Conservation (phyloP, 352 stramenopile species). For the Phytopythium chamaehyphon region DNA sequence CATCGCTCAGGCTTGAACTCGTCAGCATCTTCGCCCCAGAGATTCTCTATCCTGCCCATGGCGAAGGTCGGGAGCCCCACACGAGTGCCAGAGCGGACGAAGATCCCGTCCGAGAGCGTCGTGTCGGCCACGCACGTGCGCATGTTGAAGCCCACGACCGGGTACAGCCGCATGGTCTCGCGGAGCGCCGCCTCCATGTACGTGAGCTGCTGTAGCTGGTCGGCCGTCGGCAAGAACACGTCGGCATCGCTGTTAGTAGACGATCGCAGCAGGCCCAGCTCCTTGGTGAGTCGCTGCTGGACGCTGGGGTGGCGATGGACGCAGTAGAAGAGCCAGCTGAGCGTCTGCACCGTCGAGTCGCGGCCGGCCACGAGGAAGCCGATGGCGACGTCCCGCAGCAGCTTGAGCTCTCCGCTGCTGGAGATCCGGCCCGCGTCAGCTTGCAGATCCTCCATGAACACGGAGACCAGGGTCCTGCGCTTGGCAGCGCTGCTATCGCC, state of each 20-base stretch:
- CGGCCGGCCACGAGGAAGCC: constrained; percentile 58
- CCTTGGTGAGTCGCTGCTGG: constrained; percentile 14
- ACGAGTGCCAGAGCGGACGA: constrained; percentile 19
- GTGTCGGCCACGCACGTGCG: constrained; percentile 20
- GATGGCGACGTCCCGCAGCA: constrained; percentile 48
- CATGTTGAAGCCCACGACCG: constrained; percentile 32
- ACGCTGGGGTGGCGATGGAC: constrained; percentile 35
- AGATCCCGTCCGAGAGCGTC: constrained; percentile 22
- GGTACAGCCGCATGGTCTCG: constrained; percentile 50
- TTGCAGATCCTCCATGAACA: constrained; percentile 23
- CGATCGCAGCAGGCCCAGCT: constrained; percentile 12
- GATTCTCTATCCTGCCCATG: constrained; percentile 18
- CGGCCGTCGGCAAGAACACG: constrained; percentile 10
- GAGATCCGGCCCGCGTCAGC: not conserved
- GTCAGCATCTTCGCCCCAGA: constrained; percentile 49
- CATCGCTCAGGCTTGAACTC: constrained; percentile 66
- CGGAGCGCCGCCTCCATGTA: constrained; percentile 33
- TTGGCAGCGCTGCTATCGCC: not conserved
- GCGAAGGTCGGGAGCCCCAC: constrained; percentile 23
- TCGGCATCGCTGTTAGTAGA: not conserved
- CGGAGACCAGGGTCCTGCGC: constrained; percentile 15
- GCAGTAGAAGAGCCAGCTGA: constrained; percentile 49
- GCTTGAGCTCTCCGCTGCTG: constrained; percentile 1
- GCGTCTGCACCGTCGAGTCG: constrained; percentile 46
- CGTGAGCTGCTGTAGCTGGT: constrained; percentile 19